Percentiles rank a stretch among this genome's conserved stretches.
Evolutionary conservation across 1,284 basidiomycete species (phyloP).

Genomic region (Ustilago trichophora): DNA sequence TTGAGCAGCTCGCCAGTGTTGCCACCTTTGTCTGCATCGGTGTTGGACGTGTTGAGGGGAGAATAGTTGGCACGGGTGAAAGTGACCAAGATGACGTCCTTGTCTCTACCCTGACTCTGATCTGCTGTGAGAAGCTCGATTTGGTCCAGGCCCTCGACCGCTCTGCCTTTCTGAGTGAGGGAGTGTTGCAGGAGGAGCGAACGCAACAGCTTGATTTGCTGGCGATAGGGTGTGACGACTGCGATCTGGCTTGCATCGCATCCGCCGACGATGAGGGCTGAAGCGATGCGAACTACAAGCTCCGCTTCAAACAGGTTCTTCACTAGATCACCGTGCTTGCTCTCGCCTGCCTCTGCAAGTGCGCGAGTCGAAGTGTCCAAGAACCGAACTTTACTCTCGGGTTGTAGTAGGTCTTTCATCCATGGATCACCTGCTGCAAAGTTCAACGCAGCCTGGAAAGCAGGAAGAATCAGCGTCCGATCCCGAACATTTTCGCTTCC

Average conservation of each 20-base stretch:
- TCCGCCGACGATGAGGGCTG: constrained; percentile 76
- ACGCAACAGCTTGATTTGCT: constrained; percentile 89
- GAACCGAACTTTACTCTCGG: constrained; percentile 84
- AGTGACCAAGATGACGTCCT: constrained; percentile 58
- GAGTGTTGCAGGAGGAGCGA: constrained; percentile 34
- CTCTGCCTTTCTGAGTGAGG: not conserved
- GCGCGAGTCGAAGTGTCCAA: constrained; percentile 81
- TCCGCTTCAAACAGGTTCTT: constrained; percentile 82
- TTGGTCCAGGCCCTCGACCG: not conserved
- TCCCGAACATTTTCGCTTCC: constrained; percentile 78
- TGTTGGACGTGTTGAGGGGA: too few species aligned
- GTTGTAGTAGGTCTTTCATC: constrained; percentile 75
- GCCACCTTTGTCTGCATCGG: not conserved
- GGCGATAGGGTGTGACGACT: constrained; percentile 88
- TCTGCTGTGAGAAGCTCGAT: constrained; percentile 94
- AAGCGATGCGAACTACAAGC: constrained; percentile 73
- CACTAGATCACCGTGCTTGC: constrained; percentile 23
- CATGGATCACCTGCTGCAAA: constrained; percentile 61
- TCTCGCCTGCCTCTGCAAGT: constrained; percentile 78
- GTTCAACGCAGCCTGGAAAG: constrained; percentile 46
- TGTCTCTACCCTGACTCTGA: constrained; percentile 90
- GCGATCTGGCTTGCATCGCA: constrained; percentile 78
- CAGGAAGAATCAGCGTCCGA: constrained; percentile 72
- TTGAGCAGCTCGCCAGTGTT: constrained; percentile 53
- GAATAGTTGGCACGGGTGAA: constrained; percentile 57